phyloP scores from a whole-genome alignment of 2,329 filamentous ascomycete species.

The Periconia sp. region DNA sequence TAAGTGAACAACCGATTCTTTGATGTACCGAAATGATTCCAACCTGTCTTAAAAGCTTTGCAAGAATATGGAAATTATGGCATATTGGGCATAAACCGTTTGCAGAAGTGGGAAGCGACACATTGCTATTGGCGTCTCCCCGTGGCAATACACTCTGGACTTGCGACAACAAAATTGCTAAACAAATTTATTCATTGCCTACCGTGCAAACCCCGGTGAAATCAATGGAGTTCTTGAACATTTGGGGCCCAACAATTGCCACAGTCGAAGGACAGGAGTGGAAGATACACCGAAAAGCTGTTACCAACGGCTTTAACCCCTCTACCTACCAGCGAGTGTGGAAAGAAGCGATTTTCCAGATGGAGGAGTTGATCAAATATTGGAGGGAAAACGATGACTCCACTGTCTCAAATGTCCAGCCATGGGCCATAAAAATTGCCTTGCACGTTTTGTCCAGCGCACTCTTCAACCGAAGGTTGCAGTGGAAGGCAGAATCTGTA shows the following conservation, averaged over 20 bases:
- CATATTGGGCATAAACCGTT: neutral
- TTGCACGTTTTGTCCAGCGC: neutral
- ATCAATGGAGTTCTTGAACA: neutral
- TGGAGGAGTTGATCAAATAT: neutral
- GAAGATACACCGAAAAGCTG: neutral
- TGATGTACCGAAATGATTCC: neutral
- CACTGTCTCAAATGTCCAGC: neutral
- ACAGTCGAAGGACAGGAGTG: neutral
- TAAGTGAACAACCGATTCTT: neutral
- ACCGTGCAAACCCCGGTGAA: neutral
- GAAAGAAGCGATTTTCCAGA: neutral
- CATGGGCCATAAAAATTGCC: neutral
- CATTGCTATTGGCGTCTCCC: neutral
- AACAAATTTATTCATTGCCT: neutral
- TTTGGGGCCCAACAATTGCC: neutral
- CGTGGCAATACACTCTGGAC: slow-evolving; percentile 3
- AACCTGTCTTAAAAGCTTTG: neutral
- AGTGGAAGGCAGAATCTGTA: neutral
- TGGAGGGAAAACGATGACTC: neutral
- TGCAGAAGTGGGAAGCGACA: neutral
- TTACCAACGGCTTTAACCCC: neutral
- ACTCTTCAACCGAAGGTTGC: neutral
- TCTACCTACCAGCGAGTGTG: neutral
- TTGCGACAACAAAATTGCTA: slow-evolving; percentile 3
- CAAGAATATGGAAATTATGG: neutral